Evolutionary conservation across 495 filamentous ascomycete genomes (phyloP), one percentile per base, ranked within the genome.

Genomic region (Physcia stellaris): DNA sequence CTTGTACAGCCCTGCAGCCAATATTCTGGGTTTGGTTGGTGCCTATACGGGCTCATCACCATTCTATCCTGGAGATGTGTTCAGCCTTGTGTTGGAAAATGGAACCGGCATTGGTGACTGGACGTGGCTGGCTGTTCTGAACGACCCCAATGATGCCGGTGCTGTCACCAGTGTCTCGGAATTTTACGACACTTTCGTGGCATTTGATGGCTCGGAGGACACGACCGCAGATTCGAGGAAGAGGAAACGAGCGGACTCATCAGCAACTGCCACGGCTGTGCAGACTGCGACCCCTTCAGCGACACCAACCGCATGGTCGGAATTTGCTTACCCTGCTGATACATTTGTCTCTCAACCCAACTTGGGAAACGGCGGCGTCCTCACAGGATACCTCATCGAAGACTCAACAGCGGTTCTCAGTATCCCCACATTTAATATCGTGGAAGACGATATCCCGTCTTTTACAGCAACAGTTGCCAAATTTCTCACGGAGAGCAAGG

Each of bases 161-260:
- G 55, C 61, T 6, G 45, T 73, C 13, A 55, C 55, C 19, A 71
- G 61, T 16, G 65, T 59, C 6, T 62, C 61, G 17, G 68, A 71
- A 39, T 62, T 66, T 32, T 70, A 64, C 49, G 61, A 66, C 40
- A 64, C 55, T 46, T 68, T 67, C 45, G 63, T 68, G 15, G 50
- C 68, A 2, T 62, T 61, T 2, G 20, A 37, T n/a, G 20, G 16
- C 22, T 24, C 35, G 22, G 1, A 27, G n/a, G n/a, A 26, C 33
- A n/a, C 33, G 33, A 21, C 9, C 33, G 33, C 18, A 21, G 33
- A 21, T 4, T 4, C 20, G 9, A 35, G 3, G 6, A 21, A 18
- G 4, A 0, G 18, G 11, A 11, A 17, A 0, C 12, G 4, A n/a
- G 13, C 16, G 18, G 10, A 6, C 0, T 16, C 35, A 3, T 16